Conservation (phyloP, 1,284 basidiomycete genomes). For the Grifola frondosa region DNA sequence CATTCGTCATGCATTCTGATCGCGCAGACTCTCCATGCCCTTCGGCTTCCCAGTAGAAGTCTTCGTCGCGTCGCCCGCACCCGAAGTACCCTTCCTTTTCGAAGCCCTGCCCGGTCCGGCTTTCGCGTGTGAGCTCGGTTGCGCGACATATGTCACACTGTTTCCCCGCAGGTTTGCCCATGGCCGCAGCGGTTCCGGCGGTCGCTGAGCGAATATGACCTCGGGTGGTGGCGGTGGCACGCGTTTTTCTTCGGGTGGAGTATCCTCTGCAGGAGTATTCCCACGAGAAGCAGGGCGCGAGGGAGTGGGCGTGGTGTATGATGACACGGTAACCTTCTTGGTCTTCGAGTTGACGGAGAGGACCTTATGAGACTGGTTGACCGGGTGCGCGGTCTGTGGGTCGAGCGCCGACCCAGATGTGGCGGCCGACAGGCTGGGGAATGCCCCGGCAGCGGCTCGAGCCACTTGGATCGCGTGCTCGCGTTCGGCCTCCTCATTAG, state of each 20-base stretch:
- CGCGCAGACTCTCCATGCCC: constrained; percentile 1
- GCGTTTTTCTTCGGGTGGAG: constrained; percentile 37
- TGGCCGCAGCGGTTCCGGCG: constrained; percentile 31
- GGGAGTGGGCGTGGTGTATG: constrained; percentile 41
- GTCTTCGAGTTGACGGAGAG: constrained; percentile 56
- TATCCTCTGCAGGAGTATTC: constrained; percentile 24
- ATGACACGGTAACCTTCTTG: constrained; percentile 51
- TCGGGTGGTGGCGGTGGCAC: constrained; percentile 43
- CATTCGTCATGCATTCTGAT: too few species aligned
- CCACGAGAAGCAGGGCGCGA: constrained; percentile 39
- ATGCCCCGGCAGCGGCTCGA: constrained; percentile 54
- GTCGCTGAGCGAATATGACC: constrained; percentile 34
- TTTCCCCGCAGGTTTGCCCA: constrained; percentile 46
- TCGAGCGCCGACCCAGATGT: constrained; percentile 17
- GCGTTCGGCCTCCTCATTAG: constrained; percentile 48
- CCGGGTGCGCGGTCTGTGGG: constrained; percentile 27
- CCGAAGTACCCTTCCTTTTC: not conserved
- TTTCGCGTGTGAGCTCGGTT: constrained; percentile 12
- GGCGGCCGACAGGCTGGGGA: constrained; percentile 50
- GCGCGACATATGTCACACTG: constrained; percentile 41
- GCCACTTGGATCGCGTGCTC: constrained; percentile 47
- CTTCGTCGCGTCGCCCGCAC: too few species aligned
- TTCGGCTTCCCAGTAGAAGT: too few species aligned
- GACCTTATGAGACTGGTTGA: constrained; percentile 52
- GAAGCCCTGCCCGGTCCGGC: not conserved